Conservation (phyloP, 192 early-diverging fungal genomes). For the Rhizophagus prolifer region DNA sequence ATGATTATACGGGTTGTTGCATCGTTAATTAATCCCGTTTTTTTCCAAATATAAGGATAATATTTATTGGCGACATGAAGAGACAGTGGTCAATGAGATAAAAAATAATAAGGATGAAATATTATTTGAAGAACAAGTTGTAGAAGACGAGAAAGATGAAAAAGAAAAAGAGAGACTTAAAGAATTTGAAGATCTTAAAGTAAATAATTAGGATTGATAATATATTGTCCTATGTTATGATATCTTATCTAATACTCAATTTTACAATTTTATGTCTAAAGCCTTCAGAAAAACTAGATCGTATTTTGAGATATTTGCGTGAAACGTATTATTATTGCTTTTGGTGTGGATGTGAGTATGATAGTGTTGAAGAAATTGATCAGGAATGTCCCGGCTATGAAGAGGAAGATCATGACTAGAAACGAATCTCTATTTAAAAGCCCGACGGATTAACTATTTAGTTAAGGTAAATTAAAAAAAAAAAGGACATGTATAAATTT, state of each 20-base stretch:
- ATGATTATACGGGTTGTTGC: neutral
- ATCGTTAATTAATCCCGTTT: neutral
- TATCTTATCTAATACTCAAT: neutral
- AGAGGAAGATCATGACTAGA: constrained; percentile 52
- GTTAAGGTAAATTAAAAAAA: no score
- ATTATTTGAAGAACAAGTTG: constrained; percentile 25
- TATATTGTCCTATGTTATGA: neutral
- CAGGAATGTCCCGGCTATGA: constrained; percentile 54
- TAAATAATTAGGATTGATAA: neutral
- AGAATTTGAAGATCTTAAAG: constrained; percentile 5
- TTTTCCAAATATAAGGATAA: neutral
- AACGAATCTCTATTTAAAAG: neutral
- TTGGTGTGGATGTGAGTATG: constrained; percentile 59
- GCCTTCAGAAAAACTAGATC: constrained; percentile 44
- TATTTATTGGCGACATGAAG: constrained; percentile 19
- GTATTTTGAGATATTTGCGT: constrained; percentile 48
- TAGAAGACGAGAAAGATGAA: constrained; percentile 32
- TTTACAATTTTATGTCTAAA: constrained; percentile 15
- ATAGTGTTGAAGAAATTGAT: constrained; percentile 47
- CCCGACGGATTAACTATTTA: no score
- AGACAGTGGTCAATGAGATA: neutral
- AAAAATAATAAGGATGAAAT: constrained; percentile 21
- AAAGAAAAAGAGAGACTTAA: neutral
- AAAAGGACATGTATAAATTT: no score
- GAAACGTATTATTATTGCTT: constrained; percentile 58